Conservation (phyloP, 2,329 filamentous ascomycete species). For the Botrytis paeoniae region DNA sequence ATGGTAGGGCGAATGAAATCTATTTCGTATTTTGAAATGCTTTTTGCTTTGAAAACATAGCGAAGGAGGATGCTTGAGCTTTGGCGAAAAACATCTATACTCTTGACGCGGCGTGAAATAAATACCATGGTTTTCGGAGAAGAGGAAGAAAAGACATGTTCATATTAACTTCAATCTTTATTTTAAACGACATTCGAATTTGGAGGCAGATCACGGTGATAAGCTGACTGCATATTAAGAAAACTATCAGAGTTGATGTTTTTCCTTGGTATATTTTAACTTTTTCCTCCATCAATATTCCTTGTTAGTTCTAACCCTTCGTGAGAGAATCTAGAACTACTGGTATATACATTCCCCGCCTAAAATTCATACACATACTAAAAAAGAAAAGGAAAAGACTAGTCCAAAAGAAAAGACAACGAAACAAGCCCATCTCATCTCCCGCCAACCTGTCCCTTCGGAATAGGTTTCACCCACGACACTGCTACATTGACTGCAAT, state of each 20-base stretch:
- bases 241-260: no score
- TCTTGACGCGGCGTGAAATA: background rate
- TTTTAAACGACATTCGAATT: background rate
- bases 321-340: background rate
- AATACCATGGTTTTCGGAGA: background rate
- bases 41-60: background rate
- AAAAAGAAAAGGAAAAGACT: no score
- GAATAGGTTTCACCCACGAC: constrained; percentile 59
- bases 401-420: background rate
- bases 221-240: background rate
- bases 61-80: background rate
- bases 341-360: background rate
- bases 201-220: background rate
- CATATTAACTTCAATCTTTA: background rate
- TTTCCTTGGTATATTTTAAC: background rate
- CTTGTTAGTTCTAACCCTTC: background rate
- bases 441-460: constrained; percentile 52
- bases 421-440: constrained; percentile 15
- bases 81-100: background rate
- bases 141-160: background rate
- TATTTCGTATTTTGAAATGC: background rate
- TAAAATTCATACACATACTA: background rate
- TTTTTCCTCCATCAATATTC: background rate
- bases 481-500: constrained; percentile 67
- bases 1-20: background rate